phyloP scores from a whole-genome alignment of 164 flowering plant genomes.

The Magnolia changhungtana region DNA sequence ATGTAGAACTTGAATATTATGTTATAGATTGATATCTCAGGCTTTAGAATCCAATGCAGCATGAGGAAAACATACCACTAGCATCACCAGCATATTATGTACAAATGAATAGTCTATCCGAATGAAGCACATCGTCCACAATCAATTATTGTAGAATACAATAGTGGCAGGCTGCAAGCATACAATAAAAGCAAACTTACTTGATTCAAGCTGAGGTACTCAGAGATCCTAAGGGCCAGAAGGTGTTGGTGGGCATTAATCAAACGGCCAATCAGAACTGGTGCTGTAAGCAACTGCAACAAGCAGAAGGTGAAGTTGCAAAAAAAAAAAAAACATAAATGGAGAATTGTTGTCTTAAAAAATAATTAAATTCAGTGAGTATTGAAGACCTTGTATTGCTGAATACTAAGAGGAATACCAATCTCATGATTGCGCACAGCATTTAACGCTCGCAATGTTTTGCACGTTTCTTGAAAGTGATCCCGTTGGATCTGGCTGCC shows the following conservation, averaged over 20 bases:
- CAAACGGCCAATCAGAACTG: constrained; percentile 86
- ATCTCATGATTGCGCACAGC: constrained; percentile 80
- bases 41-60: not conserved
- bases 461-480: constrained; percentile 82
- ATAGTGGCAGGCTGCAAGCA: not conserved
- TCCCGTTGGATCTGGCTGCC: constrained; percentile 93
- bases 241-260: constrained; percentile 87
- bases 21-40: not conserved
- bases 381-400: constrained; percentile 81
- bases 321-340: not conserved
- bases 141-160: not conserved
- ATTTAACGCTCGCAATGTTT: constrained; percentile 84
- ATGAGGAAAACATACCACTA: not conserved
- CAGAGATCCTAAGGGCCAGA: constrained; percentile 81
- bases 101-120: not conserved
- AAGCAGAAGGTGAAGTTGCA: not conserved
- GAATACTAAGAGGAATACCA: constrained; percentile 90
- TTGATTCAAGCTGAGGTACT: constrained; percentile 78
- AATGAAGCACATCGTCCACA: not conserved
- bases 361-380: constrained; percentile 10
- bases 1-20: not conserved
- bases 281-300: constrained; percentile 70
- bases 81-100: not conserved
- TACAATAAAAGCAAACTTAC: constrained; percentile 37
- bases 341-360: constrained; percentile 4